These are phyloP conservation scores for Sedum album DNA, from an alignment of 164 flowering plant genomes.

Conservation along the genomic window DNA sequence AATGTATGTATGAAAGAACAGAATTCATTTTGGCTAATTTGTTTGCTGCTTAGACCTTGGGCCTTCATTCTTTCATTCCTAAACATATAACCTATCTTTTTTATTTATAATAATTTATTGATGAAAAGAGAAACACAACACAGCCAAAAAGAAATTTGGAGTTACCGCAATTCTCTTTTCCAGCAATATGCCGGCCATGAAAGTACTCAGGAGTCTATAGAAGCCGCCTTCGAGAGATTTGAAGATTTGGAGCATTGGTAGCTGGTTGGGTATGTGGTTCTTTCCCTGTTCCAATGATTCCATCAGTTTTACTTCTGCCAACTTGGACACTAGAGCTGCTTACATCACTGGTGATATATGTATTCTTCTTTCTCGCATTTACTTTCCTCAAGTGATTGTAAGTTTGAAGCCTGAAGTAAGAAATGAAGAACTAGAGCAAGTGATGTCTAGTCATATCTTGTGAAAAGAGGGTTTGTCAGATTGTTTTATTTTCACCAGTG, in stretches of 20 bases:
- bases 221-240: slow-evolving; percentile 84
- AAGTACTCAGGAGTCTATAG: slow-evolving; percentile 83
- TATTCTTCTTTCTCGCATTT: slow-evolving; percentile 71
- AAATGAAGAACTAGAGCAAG: neutral
- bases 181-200: slow-evolving; percentile 44
- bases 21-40: neutral
- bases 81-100: too few species aligned
- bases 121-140: too few species aligned
- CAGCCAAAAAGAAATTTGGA: slow-evolving; percentile 93
- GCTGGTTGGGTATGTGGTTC: slow-evolving; percentile 86
- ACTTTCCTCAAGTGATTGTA: slow-evolving; percentile 69
- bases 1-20: neutral
- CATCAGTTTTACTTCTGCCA: slow-evolving; percentile 51
- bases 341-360: slow-evolving; percentile 67
- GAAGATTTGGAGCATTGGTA: slow-evolving; percentile 79
- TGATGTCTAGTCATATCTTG: neutral
- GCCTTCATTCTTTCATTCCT: too few species aligned
- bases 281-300: slow-evolving; percentile 57
- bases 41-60: too few species aligned
- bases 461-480: too few species aligned
- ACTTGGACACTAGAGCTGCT: slow-evolving; percentile 91
- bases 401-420: neutral
- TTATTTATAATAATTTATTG: too few species aligned
- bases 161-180: slow-evolving; percentile 75
- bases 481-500: too few species aligned